phyloP scores from a whole-genome alignment of 306 rosid genomes.

The Sicyos baderoa region DNA sequence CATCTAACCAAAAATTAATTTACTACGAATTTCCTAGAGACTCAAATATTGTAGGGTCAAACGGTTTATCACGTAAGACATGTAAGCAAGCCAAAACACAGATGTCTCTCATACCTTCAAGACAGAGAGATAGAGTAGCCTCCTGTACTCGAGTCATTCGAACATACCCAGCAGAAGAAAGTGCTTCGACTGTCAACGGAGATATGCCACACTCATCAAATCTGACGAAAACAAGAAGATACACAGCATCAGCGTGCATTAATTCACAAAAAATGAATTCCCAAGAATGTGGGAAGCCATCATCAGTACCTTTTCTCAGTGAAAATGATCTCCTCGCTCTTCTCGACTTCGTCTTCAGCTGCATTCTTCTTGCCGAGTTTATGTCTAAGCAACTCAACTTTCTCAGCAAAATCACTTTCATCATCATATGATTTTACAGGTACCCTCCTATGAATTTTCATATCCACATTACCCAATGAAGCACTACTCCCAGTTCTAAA shows the following conservation, averaged over 20 bases:
- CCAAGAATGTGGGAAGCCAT: background rate
- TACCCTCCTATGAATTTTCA: constrained; percentile 55
- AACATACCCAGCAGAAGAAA: constrained; percentile 61
- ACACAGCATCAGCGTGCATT: constrained; percentile 12
- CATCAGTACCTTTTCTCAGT: constrained; percentile 48
- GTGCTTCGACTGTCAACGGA: constrained; percentile 65
- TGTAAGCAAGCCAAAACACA: too few species aligned
- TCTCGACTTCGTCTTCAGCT: constrained; percentile 27
- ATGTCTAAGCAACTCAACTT: constrained; percentile 55
- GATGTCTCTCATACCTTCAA: constrained; percentile 53
- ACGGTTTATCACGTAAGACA: too few species aligned
- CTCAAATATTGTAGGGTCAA: too few species aligned
- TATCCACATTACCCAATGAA: constrained; percentile 64
- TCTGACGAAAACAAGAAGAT: constrained; percentile 31
- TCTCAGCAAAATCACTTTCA: constrained; percentile 36
- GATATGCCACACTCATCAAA: constrained; percentile 84
- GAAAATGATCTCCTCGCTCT: constrained; percentile 32
- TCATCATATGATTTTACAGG: constrained; percentile 34
- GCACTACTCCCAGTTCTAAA: constrained; percentile 57
- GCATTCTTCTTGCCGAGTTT: constrained; percentile 49
- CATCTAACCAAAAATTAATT: too few species aligned
- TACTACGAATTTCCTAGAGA: too few species aligned
- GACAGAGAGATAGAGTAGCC: constrained; percentile 54
- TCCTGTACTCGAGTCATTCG: constrained; percentile 79
- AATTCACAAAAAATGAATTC: background rate